Conservation (phyloP, 176 grass and related monocot species). For the Miscanthus lutarioriparius region DNA sequence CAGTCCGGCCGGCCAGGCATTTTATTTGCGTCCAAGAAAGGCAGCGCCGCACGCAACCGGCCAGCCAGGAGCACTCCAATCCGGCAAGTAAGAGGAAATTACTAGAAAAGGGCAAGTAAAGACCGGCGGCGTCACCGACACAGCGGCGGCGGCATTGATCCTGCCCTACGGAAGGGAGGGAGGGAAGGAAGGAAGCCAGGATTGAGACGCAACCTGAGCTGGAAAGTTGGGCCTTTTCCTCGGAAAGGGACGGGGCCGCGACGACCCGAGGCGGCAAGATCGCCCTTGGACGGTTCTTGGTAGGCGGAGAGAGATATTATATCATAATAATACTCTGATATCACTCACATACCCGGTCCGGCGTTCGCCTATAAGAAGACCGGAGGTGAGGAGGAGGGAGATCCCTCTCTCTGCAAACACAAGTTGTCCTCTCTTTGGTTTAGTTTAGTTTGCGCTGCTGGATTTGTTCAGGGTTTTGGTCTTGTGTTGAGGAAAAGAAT, state of each 20-base stretch:
- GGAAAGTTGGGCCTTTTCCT: conserved; percentile 24
- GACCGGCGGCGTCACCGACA: neutral
- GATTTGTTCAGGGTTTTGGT: neutral
- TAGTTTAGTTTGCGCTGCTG: neutral
- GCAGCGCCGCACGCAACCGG: conserved; percentile 26
- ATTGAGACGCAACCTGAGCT: conserved; percentile 23
- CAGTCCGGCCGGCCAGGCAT: neutral
- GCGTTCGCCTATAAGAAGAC: conserved; percentile 42
- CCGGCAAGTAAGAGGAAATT: conserved; percentile 30
- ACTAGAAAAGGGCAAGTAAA: neutral
- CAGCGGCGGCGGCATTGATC: conserved; percentile 16
- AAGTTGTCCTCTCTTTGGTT: neutral
- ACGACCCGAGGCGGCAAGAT: conserved; percentile 37
- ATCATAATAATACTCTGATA: neutral
- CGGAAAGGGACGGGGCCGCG: conserved; percentile 44
- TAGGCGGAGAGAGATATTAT: conserved; percentile 8
- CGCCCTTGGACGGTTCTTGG: conserved; percentile 15
- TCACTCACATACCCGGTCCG: neutral
- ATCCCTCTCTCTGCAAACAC: neutral
- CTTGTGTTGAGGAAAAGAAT: too few species aligned
- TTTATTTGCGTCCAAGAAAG: neutral
- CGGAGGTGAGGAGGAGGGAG: neutral
- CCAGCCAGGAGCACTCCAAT: conserved; percentile 23
- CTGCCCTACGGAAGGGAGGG: neutral
- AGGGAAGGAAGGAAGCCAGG: conserved; percentile 28